Percentiles rank a stretch among this genome's conserved stretches.
phyloP scores from a whole-genome alignment of 2,329 filamentous ascomycete genomes.

The Furcasterigmium furcatum region DNA sequence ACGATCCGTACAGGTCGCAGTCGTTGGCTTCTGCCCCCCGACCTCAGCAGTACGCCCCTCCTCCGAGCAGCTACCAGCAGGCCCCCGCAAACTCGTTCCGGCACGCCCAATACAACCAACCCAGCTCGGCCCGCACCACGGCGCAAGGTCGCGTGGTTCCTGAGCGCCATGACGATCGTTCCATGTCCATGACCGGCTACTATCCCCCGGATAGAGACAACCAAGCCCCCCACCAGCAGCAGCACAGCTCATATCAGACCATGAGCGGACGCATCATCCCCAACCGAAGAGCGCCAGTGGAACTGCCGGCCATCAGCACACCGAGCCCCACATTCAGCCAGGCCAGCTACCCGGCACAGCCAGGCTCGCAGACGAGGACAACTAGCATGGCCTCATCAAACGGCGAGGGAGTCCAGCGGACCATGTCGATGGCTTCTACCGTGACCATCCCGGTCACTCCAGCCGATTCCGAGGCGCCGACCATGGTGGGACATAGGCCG shows the following conservation, averaged over 20 bases:
- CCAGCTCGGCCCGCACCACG: constrained; percentile 71
- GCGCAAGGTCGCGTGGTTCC: constrained; percentile 89
- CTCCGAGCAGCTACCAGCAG: constrained; percentile 58
- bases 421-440: constrained; percentile 93
- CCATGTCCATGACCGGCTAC: constrained; percentile 91
- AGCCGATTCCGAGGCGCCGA: constrained; percentile 49
- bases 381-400: constrained; percentile 59
- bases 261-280: constrained; percentile 93
- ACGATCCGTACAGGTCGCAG: constrained; percentile 86
- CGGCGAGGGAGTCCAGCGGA: constrained; percentile 51
- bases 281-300: constrained; percentile 51
- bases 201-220: constrained; percentile 64
- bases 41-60: constrained; percentile 68
- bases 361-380: constrained; percentile 55
- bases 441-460: constrained; percentile 67
- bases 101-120: constrained; percentile 66
- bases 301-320: constrained; percentile 33
- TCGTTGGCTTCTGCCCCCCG: constrained; percentile 78
- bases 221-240: constrained; percentile 10
- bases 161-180: constrained; percentile 84
- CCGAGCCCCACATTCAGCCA: constrained; percentile 20
- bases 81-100: constrained; percentile 74
- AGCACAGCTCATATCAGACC: constrained; percentile 67
- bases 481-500: constrained; percentile 49
- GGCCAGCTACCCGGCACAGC: constrained; percentile 38